Percentiles rank a stretch among this genome's conserved stretches.
Evolutionary conservation across 768 basidiomycete genomes (phyloP).

Genomic region (Mycena filopes): DNA sequence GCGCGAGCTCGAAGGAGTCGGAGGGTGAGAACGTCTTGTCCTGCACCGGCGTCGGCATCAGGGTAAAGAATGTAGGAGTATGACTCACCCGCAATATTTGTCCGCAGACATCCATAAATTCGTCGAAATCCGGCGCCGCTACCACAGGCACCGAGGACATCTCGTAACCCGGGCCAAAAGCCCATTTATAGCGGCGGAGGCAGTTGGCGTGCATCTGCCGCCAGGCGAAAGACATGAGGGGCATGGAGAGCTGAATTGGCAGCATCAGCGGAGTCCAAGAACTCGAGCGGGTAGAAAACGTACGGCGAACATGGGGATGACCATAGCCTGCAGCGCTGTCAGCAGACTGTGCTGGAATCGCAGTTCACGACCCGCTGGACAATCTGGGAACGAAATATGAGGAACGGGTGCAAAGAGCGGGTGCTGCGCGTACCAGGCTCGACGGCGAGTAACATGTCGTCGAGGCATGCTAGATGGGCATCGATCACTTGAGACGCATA

Average conservation of each 20-base stretch:
- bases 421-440: constrained; percentile 46
- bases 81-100: constrained; percentile 50
- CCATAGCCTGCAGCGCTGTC: constrained; percentile 68
- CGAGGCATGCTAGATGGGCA: constrained; percentile 63
- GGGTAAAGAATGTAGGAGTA: background rate
- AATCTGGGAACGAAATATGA: constrained; percentile 45
- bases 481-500: constrained; percentile 69
- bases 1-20: constrained; percentile 56
- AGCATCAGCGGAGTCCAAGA: background rate
- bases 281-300: constrained; percentile 29
- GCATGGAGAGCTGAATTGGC: constrained; percentile 57
- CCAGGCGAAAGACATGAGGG: constrained; percentile 58
- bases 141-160: constrained; percentile 55
- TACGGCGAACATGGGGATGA: constrained; percentile 64
- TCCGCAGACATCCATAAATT: constrained; percentile 56
- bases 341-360: constrained; percentile 61
- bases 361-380: constrained; percentile 56
- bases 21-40: constrained; percentile 53
- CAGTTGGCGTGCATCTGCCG: constrained; percentile 67
- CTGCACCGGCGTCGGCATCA: constrained; percentile 35
- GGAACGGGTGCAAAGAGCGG: background rate
- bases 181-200: constrained; percentile 82
- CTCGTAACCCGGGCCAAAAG: constrained; percentile 69
- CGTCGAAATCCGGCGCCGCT: constrained; percentile 65
- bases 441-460: constrained; percentile 54